A percentile compares a stretch with the other conserved stretches of the same genome.
Evolutionary conservation across 1,284 basidiomycete species (phyloP).

Genomic region (Pseudomicrostroma phylloplanum): DNA sequence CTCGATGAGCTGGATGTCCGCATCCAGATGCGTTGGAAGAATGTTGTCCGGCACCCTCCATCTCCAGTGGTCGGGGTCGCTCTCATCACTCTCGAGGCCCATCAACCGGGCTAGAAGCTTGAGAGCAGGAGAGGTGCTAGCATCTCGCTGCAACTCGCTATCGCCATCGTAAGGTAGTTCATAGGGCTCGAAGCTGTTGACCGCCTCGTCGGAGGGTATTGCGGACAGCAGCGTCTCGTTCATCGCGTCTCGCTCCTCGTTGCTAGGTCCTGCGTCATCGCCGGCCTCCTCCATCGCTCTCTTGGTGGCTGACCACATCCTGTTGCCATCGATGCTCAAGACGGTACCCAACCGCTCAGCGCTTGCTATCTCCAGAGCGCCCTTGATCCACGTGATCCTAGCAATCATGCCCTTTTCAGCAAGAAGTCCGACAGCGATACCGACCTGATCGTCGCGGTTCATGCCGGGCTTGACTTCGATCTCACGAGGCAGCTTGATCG

Average conservation of each 20-base stretch:
- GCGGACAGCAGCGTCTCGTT: background rate
- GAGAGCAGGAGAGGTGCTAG: slow-evolving; percentile 32
- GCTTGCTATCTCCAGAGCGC: slow-evolving; percentile 41
- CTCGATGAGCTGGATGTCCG: slow-evolving; percentile 38
- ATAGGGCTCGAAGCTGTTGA: background rate
- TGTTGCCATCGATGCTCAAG: slow-evolving; percentile 14
- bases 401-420: slow-evolving; percentile 34
- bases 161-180: slow-evolving; percentile 1
- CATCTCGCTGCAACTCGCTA: slow-evolving; percentile 33
- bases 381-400: slow-evolving; percentile 43
- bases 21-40: slow-evolving; percentile 31
- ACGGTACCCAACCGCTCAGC: slow-evolving; percentile 31
- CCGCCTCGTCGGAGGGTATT: slow-evolving; percentile 2
- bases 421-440: slow-evolving; percentile 43
- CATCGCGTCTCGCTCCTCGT: slow-evolving; percentile 11
- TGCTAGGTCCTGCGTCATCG: slow-evolving; percentile 1
- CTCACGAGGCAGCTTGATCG: slow-evolving; percentile 30
- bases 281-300: slow-evolving; percentile 6
- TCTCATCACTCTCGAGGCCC: slow-evolving; percentile 30
- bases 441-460: slow-evolving; percentile 32
- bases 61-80: slow-evolving; percentile 26
- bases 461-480: slow-evolving; percentile 35
- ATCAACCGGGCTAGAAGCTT: slow-evolving; percentile 46
- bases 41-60: slow-evolving; percentile 38
- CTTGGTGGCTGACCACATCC: slow-evolving; percentile 9